Evolutionary conservation across 768 basidiomycete genomes (phyloP), one percentile per base, ranked within the genome.

Genomic region (Phaeotremella skinneri): DNA sequence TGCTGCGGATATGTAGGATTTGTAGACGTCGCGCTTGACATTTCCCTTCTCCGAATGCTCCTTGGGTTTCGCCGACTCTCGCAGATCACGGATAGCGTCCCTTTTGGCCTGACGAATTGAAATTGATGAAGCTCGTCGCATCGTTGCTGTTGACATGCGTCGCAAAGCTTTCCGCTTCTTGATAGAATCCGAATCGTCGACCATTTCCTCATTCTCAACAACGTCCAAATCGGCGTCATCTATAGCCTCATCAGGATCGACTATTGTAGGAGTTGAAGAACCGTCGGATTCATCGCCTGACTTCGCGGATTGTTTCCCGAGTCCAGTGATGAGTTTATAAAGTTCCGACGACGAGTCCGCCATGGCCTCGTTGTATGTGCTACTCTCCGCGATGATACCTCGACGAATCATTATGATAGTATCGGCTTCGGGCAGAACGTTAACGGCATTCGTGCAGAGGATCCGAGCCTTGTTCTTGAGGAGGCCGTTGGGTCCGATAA

Each of bases 401-500:
- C 85, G 84, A 20, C 89, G 86, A 37, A 96, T 78, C 76, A 85
- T 90, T 49, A 82, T 75, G 16, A 93, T 79, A 47, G 85, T 81
- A 68, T 92, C 88, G 53, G 90, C 89, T 55, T 89, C 80, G 48
- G 82, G 82, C 34, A 92, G 80, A 70, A 89, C 92, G n/a, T 90
- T 83, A 52, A 93, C 84, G 57, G 85, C 86, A 75, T 94, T 92
- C 41, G 91, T 94, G 50, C 91, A 89, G 3, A 93, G 78, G 53
- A 93, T 82, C 29, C 91, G 81, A 9, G 90, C 90, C 76, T 93
- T 93, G 16, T 84, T 82, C 6, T 87, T 83, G 31, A 94, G 84
- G 0, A 94, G 68, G 54, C 91, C 91, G 59, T 84, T 80, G 2
- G 91, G 90, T 1, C 91, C 91, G 55, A 94, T 87, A 39, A 93